Evolutionary conservation across 2,329 filamentous ascomycete species (phyloP).

Genomic region (Basipetospora chlamydospora): DNA sequence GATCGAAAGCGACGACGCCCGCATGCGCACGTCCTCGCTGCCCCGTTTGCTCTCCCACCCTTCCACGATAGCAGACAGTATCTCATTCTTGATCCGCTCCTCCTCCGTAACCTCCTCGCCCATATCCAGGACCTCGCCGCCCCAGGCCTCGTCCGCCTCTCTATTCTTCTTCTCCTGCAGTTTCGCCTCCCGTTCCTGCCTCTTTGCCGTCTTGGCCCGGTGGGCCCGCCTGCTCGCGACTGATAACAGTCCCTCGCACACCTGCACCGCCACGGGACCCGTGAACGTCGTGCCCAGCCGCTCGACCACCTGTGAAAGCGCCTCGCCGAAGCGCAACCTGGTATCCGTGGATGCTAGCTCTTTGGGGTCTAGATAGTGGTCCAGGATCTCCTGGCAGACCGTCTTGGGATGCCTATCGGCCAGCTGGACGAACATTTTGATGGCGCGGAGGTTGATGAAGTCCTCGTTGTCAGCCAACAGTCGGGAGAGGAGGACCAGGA

Average conservation of each 20-base stretch:
- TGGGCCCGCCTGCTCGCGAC: slow-evolving; percentile 49
- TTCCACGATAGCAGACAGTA: slow-evolving; percentile 42
- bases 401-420: slow-evolving; percentile 47
- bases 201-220: slow-evolving; percentile 42
- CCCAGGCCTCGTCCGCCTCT: slow-evolving; percentile 39
- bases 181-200: slow-evolving; percentile 36
- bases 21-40: slow-evolving; percentile 54
- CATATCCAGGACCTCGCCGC: slow-evolving; percentile 34
- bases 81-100: slow-evolving; percentile 30
- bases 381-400: slow-evolving; percentile 46
- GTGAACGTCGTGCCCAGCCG: slow-evolving; percentile 40
- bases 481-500: slow-evolving; percentile 47
- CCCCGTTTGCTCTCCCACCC: slow-evolving; percentile 55
- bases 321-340: slow-evolving; percentile 55
- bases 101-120: slow-evolving; percentile 29
- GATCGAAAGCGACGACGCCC: slow-evolving; percentile 54
- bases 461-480: slow-evolving; percentile 53
- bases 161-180: slow-evolving; percentile 30
- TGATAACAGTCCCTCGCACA: slow-evolving; percentile 44
- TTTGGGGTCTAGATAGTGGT: slow-evolving; percentile 50
- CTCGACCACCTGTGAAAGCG: slow-evolving; percentile 49
- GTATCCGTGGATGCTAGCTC: slow-evolving; percentile 47
- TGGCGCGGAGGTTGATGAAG: slow-evolving; percentile 55
- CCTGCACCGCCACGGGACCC: slow-evolving; percentile 33
- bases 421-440: slow-evolving; percentile 49